Percentiles rank a stretch among this genome's conserved stretches.
These are phyloP conservation scores for Arthrobotrys megalospora DNA, from an alignment of 2,329 filamentous ascomycete genomes.

Conservation along the genomic window DNA sequence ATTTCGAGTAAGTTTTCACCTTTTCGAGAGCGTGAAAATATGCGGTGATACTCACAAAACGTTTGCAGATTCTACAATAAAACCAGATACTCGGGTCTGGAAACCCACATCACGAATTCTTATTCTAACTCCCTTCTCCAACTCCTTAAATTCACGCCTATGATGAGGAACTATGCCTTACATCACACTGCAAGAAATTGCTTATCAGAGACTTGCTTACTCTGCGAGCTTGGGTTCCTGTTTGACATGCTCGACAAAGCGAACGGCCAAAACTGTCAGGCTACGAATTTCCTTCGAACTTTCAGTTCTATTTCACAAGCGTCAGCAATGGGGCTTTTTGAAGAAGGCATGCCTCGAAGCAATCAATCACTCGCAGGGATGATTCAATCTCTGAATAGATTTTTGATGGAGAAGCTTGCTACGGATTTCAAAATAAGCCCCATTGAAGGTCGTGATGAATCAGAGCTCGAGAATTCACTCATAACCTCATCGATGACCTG, in stretches of 20 bases:
- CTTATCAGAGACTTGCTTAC: slow-evolving; percentile 83
- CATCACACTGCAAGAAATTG: slow-evolving; percentile 91
- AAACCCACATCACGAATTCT: slow-evolving; percentile 96
- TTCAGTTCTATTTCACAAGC: slow-evolving; percentile 87
- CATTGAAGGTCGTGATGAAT: slow-evolving; percentile 78
- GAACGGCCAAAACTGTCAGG: slow-evolving; percentile 92
- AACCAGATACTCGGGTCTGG: slow-evolving; percentile 89
- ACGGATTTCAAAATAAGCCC: slow-evolving; percentile 81
- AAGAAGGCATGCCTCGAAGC: slow-evolving; percentile 79
- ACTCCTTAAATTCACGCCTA: slow-evolving; percentile 88
- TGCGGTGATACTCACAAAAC: background rate
- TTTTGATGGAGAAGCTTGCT: slow-evolving; percentile 84
- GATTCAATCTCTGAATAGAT: slow-evolving; percentile 87
- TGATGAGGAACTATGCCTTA: slow-evolving; percentile 88
- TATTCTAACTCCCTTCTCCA: slow-evolving; percentile 95
- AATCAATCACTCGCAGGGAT: slow-evolving; percentile 82
- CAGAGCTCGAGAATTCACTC: slow-evolving; percentile 70
- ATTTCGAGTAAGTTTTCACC: slow-evolving; percentile 80
- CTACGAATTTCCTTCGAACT: slow-evolving; percentile 92
- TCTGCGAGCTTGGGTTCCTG: slow-evolving; percentile 94
- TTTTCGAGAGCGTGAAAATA: background rate
- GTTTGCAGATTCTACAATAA: slow-evolving; percentile 82
- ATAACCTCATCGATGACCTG: slow-evolving; percentile 79
- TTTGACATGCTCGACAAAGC: slow-evolving; percentile 99
- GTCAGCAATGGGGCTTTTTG: slow-evolving; percentile 82